Base-by-base conservation (phyloP, 805 yeast species). In the Saturnispora quitensis region DNA sequence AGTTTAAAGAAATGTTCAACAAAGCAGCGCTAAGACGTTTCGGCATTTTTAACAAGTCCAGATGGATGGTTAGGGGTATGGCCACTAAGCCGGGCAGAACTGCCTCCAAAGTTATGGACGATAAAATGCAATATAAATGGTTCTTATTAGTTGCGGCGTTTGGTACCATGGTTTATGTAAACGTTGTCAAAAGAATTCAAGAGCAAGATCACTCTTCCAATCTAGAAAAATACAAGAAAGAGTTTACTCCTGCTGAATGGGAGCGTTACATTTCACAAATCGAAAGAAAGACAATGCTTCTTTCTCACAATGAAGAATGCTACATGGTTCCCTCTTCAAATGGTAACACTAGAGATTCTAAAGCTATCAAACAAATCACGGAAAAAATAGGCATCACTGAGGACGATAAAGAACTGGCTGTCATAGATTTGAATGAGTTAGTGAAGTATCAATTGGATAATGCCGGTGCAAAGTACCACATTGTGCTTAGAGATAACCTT, bases 371-470 rank as follows among this genome's bases (percentile, higher is more conserved):
- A n/a, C 50, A 56, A 9, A 48, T 59, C 6, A 48, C 48, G 7
- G 52, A 52, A 4, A 53, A 46, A 25, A 47, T 64, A 13, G 56
- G 57, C 22, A 18, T 17, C 13, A 20, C 22, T 38, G 42, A 18
- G 34, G 15, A 31, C 12, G 42, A 38, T 38, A 44, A 47, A 8
- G 52, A 54, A 3, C 48, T 47, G 22, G 62, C 72, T 40, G 63
- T 76, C 25, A 67, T 84, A 17, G 81, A 82, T 54, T 80, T 88
- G 7, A 63, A 62, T 33, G 67, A 68, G 4, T 69, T 83, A 48
- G 67, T 82, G 5, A 72, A 71, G 35, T 56, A 62, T 10, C 83
- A 79, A 57, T 68, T 76, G 48, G 44, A 53, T 31, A 36, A 36
- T 13, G 71, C 73, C 49, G 50, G 50, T 13, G 70, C 72, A 15